A percentile compares a stretch with the other conserved stretches of the same genome.
Evolutionary conservation across 768 basidiomycete species (phyloP).

Genomic region (Macrolepiota albuminosa): DNA sequence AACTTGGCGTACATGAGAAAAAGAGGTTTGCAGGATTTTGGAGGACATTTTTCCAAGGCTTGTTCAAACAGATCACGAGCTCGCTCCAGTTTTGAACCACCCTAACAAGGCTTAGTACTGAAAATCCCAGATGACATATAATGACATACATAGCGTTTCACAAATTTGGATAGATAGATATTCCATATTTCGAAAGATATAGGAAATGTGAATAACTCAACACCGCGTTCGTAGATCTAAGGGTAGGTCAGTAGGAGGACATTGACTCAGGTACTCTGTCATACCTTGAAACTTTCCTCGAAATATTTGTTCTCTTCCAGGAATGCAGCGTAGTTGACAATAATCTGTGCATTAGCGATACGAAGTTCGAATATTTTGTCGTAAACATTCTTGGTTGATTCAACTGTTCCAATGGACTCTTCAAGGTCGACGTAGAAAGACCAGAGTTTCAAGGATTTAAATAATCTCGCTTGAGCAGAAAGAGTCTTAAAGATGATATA

Average conservation of each 20-base stretch:
- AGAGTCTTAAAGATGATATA: conserved; percentile 48
- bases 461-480: conserved; percentile 82
- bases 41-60: conserved; percentile 92
- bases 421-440: conserved; percentile 98
- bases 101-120: conserved; percentile 38
- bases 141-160: conserved; percentile 84
- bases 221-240: conserved; percentile 93
- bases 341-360: conserved; percentile 97
- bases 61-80: conserved; percentile 98
- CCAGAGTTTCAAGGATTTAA: conserved; percentile 98
- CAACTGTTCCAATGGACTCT: conserved; percentile 93
- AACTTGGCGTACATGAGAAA: conserved; percentile 96
- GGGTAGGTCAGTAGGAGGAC: conserved; percentile 1
- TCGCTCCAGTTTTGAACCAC: conserved; percentile 90
- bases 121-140: background rate
- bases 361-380: conserved; percentile 95
- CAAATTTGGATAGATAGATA: conserved; percentile 95
- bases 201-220: conserved; percentile 96
- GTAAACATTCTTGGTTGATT: conserved; percentile 87
- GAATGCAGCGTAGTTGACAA: conserved; percentile 96
- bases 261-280: conserved; percentile 4
- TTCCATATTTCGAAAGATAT: conserved; percentile 99
- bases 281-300: conserved; percentile 96
- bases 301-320: conserved; percentile 97
- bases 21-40: conserved; percentile 90